Base-by-base conservation (phyloP, 768 basidiomycete genomes). In the Fomitopsis serialis region DNA sequence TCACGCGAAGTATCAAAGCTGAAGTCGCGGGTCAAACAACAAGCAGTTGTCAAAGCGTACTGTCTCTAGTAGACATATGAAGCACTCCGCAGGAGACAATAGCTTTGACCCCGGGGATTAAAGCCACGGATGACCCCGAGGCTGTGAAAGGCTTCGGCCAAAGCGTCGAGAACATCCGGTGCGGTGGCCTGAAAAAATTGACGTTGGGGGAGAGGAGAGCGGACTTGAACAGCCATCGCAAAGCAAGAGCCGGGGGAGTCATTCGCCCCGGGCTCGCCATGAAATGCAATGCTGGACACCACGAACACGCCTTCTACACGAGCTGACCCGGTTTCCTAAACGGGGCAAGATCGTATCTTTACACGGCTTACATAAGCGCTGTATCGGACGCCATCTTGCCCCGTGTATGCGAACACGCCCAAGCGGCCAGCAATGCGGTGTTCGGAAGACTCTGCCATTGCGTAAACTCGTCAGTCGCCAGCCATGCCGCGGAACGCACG, bases 251-350 rank as follows among this genome's bases (percentile, higher is more conserved):
- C 52, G 54, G 54, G 61, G 61, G 45, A 53, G 55, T 58, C 54
- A 55, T 56, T 57, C 54, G 48, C 58, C 57, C 50, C 54, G 56
- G 55, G 58, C 42, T 36, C 42, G 40, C 50, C 52, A 58, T 59
- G 54, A 63, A 63, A 63, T 55, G 62, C 64, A 62, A 60, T 57
- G 64, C 59, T 57, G 52, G 34, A 48, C 58, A 56, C 60, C 62
- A 63, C 59, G 36, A 63, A 63, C 64, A 65, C 64, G 64, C 61
- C 54, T 57, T 56, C 37, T 56, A 60, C 64, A 65, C 62, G 64
- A 63, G 58, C 27, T 17, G 12, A 23, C 12, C 22, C 25, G 13
- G 22, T 13, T 23, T 25, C 50, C 50, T 25, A 15, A 51, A 42
- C 23, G 42, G n/a, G 50, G 48, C 34, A 49, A 27, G n/a, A 19